Evolutionary conservation across 495 filamentous ascomycete species (phyloP), one percentile per base, ranked within the genome.

Genomic region (Monascus purpureus): DNA sequence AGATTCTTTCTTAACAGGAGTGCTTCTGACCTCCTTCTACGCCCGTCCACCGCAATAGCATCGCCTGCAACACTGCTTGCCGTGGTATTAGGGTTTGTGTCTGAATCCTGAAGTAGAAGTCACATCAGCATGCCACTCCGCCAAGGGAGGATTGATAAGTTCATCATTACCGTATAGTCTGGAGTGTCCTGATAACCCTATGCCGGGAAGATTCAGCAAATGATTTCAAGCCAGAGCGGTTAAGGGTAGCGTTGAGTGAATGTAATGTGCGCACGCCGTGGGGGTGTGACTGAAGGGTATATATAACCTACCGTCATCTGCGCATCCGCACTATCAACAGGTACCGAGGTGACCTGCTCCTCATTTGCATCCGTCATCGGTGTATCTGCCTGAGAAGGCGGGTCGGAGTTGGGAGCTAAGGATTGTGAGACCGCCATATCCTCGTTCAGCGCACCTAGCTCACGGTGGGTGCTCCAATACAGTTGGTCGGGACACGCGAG

Each of bases 41-140:
- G 78, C 8, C 87, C 87, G 63, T 96, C 90, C 13, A 52, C 36
- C 13, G 57, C 57, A 14, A 53, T 37, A 19, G 56, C 51, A 39
- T 93, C 84, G 31, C 82, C 86, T 37, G 69, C 74, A 42, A 88
- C 74, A 50, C 84, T 93, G 63, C 80, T 93, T 35, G 80, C 82
- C 24, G 81, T 87, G 5, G 85, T 92, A 39, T 92, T 92, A 2
- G 83, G 83, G 43, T 92, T 86, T 11, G 85, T 92, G 50, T 95
- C 86, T 6, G 83, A 87, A 46, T 95, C 86, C 70, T 77, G n/a
- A 29, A 12, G 15, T 26, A 14, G 13, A 42, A 23, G 33, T 17
- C 27, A 19, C 31, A 13, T 30, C 26, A 43, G 41, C 25, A 26
- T 4, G 3, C 20, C 17, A 11, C 25, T 14, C n/a, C 8, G 16